Base-by-base conservation (phyloP, 108 stramenopile species). In the Nitzschia putrida region DNA sequence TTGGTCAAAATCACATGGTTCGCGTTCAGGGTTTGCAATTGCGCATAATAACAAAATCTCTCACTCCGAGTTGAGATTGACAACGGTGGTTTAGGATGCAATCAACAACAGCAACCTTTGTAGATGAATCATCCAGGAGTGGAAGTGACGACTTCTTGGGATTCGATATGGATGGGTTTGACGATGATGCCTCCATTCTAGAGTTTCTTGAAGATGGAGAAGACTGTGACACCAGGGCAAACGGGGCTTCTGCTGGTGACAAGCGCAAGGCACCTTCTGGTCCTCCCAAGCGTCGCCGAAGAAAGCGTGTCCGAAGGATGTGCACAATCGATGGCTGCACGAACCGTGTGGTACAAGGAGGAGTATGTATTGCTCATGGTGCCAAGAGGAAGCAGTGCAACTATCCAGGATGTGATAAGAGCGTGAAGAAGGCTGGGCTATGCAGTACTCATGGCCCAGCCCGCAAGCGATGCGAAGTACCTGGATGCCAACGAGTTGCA, bases 341-440 rank as follows among this genome's bases (percentile, higher is more conserved):
- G 8, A 94, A 94, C 64, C 86, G 93, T 47, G 93, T 94, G 8
- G 93, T 94, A 44, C 93, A 94, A 77, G 93, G 93, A 53, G 93
- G 93, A 25, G 71, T 87, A 1, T 94, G 93, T 68, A 91, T 94
- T 37, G 22, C 85, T 0, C 93, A 94, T 64, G 93, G 93, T 0
- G 93, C 93, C 7, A 91, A 88, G 76, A 84, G 93, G 16, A 94
- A 94, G 74, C 74, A 53, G 14, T 94, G 93, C 78, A 76, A 76
- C 37, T 81, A 85, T 58, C 87, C 90, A 7, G 90, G 87, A 13
- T 94, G 93, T 59, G 80, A 63, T 20, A 94, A 94, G 64, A 86
- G 89, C 71, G 93, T 94, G 14, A 94, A 94, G 53, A 90, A 88
- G 43, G 83, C 81, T 44, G 93, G 93, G 23, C 45, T 88, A n/a